Percentiles rank a stretch among this genome's conserved stretches.
Evolutionary conservation across 2,329 filamentous ascomycete genomes (phyloP).

Genomic region (Aspergillus sp.): DNA sequence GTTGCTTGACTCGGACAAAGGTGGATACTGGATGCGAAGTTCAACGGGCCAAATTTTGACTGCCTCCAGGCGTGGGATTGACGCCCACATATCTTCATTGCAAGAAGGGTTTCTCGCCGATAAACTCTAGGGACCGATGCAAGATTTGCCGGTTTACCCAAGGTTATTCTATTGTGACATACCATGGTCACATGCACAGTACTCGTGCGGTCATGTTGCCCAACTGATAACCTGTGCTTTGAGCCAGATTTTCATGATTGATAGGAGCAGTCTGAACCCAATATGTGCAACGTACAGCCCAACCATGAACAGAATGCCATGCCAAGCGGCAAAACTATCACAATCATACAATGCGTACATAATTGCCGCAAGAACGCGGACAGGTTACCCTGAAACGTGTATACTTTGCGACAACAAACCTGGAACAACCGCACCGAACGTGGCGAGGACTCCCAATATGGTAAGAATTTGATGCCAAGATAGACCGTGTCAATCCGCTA

Average conservation of each 20-base stretch:
- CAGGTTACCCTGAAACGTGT: background rate
- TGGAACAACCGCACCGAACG: constrained; percentile 32
- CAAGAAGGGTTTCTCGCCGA: too few species aligned
- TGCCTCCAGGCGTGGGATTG: too few species aligned
- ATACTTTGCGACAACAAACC: background rate
- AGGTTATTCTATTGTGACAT: too few species aligned
- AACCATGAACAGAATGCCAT: background rate
- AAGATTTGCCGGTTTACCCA: too few species aligned
- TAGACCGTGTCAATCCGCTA: constrained; percentile 65
- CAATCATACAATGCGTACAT: background rate
- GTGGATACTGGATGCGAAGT: background rate
- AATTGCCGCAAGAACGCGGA: background rate
- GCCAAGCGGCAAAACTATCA: background rate
- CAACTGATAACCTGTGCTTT: background rate
- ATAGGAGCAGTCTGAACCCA: background rate
- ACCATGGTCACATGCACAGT: background rate
- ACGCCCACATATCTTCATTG: too few species aligned
- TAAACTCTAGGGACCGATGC: too few species aligned
- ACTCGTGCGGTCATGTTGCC: background rate
- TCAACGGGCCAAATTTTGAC: too few species aligned
- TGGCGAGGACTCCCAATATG: constrained; percentile 48
- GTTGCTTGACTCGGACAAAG: background rate
- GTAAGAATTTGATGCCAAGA: constrained; percentile 49
- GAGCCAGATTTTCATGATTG: background rate
- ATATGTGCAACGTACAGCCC: background rate